Conservation (phyloP, 1,139 yeast species). For the Tardiomyces digboiensis region DNA sequence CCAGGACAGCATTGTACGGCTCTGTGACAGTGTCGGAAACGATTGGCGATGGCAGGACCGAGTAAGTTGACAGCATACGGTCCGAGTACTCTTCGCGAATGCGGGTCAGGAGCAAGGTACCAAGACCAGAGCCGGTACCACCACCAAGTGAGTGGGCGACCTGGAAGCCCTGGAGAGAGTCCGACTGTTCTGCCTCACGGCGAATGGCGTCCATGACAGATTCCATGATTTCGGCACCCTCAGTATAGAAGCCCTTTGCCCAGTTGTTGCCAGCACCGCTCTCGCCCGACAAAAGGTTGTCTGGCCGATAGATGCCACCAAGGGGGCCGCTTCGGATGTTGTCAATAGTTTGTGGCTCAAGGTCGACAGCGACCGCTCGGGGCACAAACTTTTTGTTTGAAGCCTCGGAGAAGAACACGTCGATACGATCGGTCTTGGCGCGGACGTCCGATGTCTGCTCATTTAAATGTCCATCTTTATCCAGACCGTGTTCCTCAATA, state of each 20-base stretch:
- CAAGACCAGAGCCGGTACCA: constrained; percentile 39
- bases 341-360: constrained; percentile 38
- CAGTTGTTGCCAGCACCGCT: constrained; percentile 41
- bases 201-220: constrained; percentile 36
- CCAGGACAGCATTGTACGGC: constrained; percentile 35
- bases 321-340: constrained; percentile 33
- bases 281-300: constrained; percentile 34
- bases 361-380: constrained; percentile 36
- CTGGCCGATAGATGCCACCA: constrained; percentile 37
- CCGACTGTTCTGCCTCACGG: constrained; percentile 37
- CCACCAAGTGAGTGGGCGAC: constrained; percentile 39
- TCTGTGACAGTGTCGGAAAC: constrained; percentile 38
- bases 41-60: constrained; percentile 36
- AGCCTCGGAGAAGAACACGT: constrained; percentile 27
- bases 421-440: constrained; percentile 19
- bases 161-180: constrained; percentile 38
- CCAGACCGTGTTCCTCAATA: constrained; percentile 57
- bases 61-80: constrained; percentile 37
- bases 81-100: constrained; percentile 37
- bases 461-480: constrained; percentile 38
- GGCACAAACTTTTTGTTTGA: constrained; percentile 34
- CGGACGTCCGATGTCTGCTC: constrained; percentile 2
- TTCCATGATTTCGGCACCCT: constrained; percentile 37
- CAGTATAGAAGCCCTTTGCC: constrained; percentile 41
- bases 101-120: constrained; percentile 32